Base-by-base conservation (phyloP, 257 asterid genomes). In the Coffea canephora region DNA sequence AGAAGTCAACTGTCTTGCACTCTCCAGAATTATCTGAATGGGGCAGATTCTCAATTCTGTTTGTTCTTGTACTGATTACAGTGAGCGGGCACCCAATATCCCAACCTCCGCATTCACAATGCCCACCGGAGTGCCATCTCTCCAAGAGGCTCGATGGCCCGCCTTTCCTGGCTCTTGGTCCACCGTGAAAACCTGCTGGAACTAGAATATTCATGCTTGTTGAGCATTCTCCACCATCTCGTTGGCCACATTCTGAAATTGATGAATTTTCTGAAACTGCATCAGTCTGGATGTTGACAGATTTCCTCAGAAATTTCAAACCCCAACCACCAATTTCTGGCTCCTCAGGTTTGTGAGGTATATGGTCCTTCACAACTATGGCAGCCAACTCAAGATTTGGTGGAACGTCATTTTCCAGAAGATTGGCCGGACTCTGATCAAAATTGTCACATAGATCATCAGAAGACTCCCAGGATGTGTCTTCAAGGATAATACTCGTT, bases 81-180 rank as follows among this genome's bases (percentile, higher is more conserved):
- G 97, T 85, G 45, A 96, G 78, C 0, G 97, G 96, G 83, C 99
- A 96, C 34, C 98, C 99, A 2, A 82, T 27, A 66, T 96, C 99
- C 99, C 99, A 96, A 49, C 98, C 99, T 13, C 98, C 99, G 80
- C 99, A 96, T 57, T 96, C 97, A 70, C 99, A 96, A 18, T 16
- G 77, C 46, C 99, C 98, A 25, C 95, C 95, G 0, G 94, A 89
- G 75, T 66, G 83, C 97, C 97, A 96, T 78, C 99, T 85, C 55
- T 94, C 95, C 6, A 83, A 71, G 34, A 94, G 95, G 78, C 91
- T 85, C 9, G 94, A 92, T 13, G 97, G 98, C 19, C 98, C 97
- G 18, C 90, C 94, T 1, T 67, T 79, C 79, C 83, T 71, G 43
- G 89, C 80, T 89, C 87, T 91, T 46, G 98, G 94, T 52, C 97